phyloP scores from a whole-genome alignment of 2,329 filamentous ascomycete species.

The Emydomyces testavorans region DNA sequence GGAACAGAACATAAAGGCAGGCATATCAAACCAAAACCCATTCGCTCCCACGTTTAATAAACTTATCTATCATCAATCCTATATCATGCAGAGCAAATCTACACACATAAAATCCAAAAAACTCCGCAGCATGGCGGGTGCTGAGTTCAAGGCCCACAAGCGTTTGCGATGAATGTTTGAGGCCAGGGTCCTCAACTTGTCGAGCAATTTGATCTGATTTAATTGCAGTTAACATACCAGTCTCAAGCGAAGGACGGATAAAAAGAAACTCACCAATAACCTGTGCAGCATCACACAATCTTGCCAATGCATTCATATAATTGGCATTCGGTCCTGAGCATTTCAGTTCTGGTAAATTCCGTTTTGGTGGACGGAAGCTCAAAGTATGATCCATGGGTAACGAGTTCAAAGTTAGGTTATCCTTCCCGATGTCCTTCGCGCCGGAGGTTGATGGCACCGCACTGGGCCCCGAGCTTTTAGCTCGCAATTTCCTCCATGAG shows the following conservation, averaged over 20 bases:
- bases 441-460: conserved; percentile 20
- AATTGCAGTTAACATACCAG: conserved; percentile 2
- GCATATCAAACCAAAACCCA: conserved; percentile 59
- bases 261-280: conserved; percentile 59
- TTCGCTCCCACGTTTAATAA: conserved; percentile 89
- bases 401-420: conserved; percentile 56
- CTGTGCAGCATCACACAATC: conserved; percentile 86
- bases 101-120: conserved; percentile 94
- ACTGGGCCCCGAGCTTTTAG: conserved; percentile 66
- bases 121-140: conserved; percentile 86
- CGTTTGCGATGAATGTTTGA: conserved; percentile 82
- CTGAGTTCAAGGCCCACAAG: conserved; percentile 92
- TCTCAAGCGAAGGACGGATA: conserved; percentile 2
- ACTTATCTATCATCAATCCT: conserved; percentile 80
- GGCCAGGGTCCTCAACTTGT: conserved; percentile 87
- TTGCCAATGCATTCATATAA: conserved; percentile 84
- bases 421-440: conserved; percentile 42
- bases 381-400: conserved; percentile 59
- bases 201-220: conserved; percentile 78
- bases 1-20: neutral
- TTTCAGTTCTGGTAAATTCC: conserved; percentile 55
- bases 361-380: conserved; percentile 57
- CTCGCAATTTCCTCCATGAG: conserved; percentile 80
- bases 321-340: conserved; percentile 75
- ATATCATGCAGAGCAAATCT: conserved; percentile 87